A percentile compares a stretch with the other conserved stretches of the same genome.
These are phyloP conservation scores for Trichoderma guizhouense DNA, from an alignment of 2,329 filamentous ascomycete genomes.

Conservation along the genomic window DNA sequence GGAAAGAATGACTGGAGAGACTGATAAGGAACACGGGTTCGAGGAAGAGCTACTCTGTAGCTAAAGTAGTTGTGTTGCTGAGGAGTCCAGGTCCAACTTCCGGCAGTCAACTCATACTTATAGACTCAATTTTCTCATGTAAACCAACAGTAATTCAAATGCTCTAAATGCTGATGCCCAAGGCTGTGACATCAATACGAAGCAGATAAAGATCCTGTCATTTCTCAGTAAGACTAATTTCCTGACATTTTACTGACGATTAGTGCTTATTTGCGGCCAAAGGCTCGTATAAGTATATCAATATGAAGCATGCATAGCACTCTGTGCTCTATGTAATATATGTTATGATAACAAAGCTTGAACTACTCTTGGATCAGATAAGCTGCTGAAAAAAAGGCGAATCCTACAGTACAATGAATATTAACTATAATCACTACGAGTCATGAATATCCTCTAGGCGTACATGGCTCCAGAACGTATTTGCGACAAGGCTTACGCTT, in stretches of 20 bases:
- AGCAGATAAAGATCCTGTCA: background rate
- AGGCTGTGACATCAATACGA: no score
- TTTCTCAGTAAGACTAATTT: background rate
- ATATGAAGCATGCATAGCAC: background rate
- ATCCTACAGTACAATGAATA: background rate
- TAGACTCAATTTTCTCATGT: background rate
- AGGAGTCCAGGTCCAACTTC: background rate
- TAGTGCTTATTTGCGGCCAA: background rate
- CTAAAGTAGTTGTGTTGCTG: background rate
- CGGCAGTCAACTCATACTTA: background rate
- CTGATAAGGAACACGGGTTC: background rate
- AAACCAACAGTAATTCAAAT: background rate
- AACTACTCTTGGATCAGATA: background rate
- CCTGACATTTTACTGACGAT: background rate
- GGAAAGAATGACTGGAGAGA: background rate
- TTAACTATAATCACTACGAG: background rate
- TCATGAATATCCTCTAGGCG: background rate
- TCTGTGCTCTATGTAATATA: background rate
- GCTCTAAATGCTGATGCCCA: background rate
- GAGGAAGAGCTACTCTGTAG: background rate
- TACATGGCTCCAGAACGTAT: background rate
- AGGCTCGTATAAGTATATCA: background rate
- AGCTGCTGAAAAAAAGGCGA: background rate
- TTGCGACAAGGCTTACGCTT: background rate
- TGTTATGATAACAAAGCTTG: background rate